Evolutionary conservation across 495 filamentous ascomycete species (phyloP).

Genomic region (Hypomontagnella monticulosa): DNA sequence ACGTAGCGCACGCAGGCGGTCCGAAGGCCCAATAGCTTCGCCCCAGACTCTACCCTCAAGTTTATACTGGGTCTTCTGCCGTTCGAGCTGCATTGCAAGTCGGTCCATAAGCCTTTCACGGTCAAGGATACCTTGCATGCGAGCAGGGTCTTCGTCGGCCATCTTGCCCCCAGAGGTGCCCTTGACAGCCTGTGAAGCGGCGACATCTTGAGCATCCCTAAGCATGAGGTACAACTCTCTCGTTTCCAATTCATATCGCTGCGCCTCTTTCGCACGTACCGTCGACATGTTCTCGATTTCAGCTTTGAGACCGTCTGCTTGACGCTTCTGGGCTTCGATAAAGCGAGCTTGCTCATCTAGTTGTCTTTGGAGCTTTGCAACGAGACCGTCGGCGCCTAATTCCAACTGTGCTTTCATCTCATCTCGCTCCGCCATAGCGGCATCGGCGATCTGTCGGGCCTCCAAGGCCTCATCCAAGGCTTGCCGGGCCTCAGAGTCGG

Average conservation of each 20-base stretch:
- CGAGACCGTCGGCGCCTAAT: conserved; percentile 90
- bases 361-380: conserved; percentile 91
- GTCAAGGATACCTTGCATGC: conserved; percentile 92
- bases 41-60: conserved; percentile 95
- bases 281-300: conserved; percentile 89
- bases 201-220: conserved; percentile 95
- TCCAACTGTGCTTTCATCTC: conserved; percentile 94
- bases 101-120: conserved; percentile 90
- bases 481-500: conserved; percentile 91
- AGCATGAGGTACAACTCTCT: conserved; percentile 98
- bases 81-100: conserved; percentile 91
- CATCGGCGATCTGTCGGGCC: conserved; percentile 89
- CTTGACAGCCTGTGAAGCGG: conserved; percentile 85
- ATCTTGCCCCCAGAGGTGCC: conserved; percentile 62
- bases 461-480: conserved; percentile 90
- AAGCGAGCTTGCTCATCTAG: conserved; percentile 90
- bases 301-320: conserved; percentile 85
- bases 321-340: conserved; percentile 86
- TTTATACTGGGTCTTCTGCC: conserved; percentile 98
- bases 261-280: conserved; percentile 88
- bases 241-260: conserved; percentile 94
- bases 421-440: conserved; percentile 94
- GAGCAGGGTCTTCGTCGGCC: conserved; percentile 71
- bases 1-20: conserved; percentile 88
- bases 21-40: conserved; percentile 82